Percentiles rank a stretch among this genome's conserved stretches.
Conservation (phyloP, 805 yeast species). For the Candida quercuum region DNA sequence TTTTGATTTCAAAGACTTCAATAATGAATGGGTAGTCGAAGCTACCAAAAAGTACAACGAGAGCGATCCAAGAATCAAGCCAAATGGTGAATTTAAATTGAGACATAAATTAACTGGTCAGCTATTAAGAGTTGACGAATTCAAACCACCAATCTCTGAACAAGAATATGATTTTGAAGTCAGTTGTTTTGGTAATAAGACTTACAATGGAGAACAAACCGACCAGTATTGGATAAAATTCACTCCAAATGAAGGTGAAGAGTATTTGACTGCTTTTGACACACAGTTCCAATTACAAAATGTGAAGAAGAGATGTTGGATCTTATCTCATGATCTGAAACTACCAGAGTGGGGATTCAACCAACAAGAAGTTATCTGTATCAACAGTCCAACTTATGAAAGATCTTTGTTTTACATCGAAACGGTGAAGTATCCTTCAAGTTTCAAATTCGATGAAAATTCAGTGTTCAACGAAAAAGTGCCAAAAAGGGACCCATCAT, state of each 20-base stretch:
- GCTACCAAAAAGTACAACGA: slow-evolving; percentile 22
- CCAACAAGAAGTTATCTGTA: slow-evolving; percentile 87
- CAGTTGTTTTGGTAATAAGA: slow-evolving; percentile 59
- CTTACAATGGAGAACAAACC: slow-evolving; percentile 58
- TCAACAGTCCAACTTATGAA: slow-evolving; percentile 62
- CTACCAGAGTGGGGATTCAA: slow-evolving; percentile 82
- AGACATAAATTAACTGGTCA: slow-evolving; percentile 66
- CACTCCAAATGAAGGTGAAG: slow-evolving; percentile 28
- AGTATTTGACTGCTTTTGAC: slow-evolving; percentile 36
- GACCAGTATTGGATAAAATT: slow-evolving; percentile 67
- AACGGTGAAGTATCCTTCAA: slow-evolving; percentile 34
- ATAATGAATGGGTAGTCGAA: slow-evolving; percentile 76
- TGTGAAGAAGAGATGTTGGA: slow-evolving; percentile 58
- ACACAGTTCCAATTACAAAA: slow-evolving; percentile 69
- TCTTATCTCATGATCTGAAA: slow-evolving; percentile 66
- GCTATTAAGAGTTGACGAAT: slow-evolving; percentile 59
- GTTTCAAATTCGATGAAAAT: slow-evolving; percentile 20
- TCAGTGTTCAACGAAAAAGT: slow-evolving; percentile 20
- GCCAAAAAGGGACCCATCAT: slow-evolving; percentile 14
- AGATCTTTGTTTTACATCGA: slow-evolving; percentile 77
- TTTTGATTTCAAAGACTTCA: slow-evolving; percentile 51
- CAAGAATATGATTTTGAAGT: slow-evolving; percentile 89
- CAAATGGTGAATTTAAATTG: slow-evolving; percentile 47
- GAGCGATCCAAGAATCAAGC: slow-evolving; percentile 26
- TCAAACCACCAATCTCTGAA: slow-evolving; percentile 83